Evolutionary conservation across 176 grass and related monocot genomes (phyloP), one percentile per base, ranked within the genome.

Genomic region (Cenchrus americanus): DNA sequence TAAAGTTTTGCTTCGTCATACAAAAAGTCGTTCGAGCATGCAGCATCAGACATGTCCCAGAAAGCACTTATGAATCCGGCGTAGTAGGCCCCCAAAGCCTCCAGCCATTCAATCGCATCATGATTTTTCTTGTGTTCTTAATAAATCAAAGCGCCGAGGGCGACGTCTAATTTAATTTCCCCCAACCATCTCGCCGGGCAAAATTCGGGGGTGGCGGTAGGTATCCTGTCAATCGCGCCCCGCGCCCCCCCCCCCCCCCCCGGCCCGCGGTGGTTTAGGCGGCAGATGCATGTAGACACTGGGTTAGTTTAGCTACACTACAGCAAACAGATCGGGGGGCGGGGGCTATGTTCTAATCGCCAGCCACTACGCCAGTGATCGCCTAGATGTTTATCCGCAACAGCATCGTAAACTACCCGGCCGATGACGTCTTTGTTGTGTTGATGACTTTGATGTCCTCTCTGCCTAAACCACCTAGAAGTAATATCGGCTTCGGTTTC

Each of bases 141-240:
- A 52, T 81, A 2, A 48, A 5, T 5, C 15, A 5, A 44, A 44
- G n/a, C 54, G 14, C 14, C 50, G 63, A 59, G 62, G 7, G 73
- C 17, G 60, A 76, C 71, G 37, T 59, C 73, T 77, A 66, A 84
- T 76, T 17, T 11, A 64, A 64, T 53, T 51, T 41, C 43, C 4
- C 52, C 1, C 51, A 26, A 59, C 51, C 52, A 24, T 18, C 75
- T 14, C 41, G 34, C 34, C 19, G 14, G 30, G 63, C 53, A 69
- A 41, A 27, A 75, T 18, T 12, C 5, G 5, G 5, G 22, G 73
- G 61, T 10, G 63, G 76, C 13, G 83, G 71, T 89, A 78, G 83
- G 88, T 89, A 21, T 1, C 71, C 72, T 77, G 83, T 89, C 83
- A 71, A 86, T 86, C 14, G 47, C 66, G 14, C 40, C 47, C 65